These are phyloP conservation scores for Angomonas deanei DNA, from an alignment of 208 protist genomes.

Conservation along the genomic window DNA sequence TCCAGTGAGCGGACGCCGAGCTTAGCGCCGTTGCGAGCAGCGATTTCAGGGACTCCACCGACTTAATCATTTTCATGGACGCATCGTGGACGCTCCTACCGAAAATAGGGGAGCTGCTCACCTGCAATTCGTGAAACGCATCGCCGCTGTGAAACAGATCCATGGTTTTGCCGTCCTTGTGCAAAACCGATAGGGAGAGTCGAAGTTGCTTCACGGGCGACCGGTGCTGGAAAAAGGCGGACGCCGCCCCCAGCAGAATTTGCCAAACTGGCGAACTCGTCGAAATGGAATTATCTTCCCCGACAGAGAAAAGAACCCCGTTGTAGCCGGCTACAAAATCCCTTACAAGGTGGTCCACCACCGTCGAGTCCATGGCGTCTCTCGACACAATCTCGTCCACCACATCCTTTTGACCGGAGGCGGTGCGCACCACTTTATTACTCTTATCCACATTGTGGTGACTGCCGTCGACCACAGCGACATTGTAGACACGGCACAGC, in stretches of 20 bases:
- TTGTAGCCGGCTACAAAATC: conserved; percentile 22
- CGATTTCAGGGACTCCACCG: conserved; percentile 10
- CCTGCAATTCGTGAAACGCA: conserved; percentile 12
- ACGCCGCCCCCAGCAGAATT: conserved; percentile 21
- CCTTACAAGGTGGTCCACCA: background rate
- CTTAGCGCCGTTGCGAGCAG: conserved; percentile 13
- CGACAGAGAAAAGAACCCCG: conserved; percentile 20
- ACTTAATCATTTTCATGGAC: conserved; percentile 8
- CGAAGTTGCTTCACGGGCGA: conserved; percentile 11
- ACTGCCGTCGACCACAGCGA: too few relatives aligned
- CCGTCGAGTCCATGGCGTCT: too few relatives aligned
- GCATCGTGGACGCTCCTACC: conserved; percentile 21
- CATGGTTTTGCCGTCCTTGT: conserved; percentile 8
- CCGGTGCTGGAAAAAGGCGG: conserved; percentile 2
- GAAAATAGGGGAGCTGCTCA: conserved; percentile 28
- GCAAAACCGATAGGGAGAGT: conserved; percentile 19
- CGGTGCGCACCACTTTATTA: too few relatives aligned
- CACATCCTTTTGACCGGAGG: too few relatives aligned
- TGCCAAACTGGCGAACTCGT: conserved; percentile 23
- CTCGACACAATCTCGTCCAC: too few relatives aligned
- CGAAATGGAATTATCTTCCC: conserved; percentile 16
- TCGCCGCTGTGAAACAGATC: conserved; percentile 21
- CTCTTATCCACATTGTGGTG: too few relatives aligned
- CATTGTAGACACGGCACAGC: too few relatives aligned
- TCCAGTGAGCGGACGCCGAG: conserved; percentile 6